phyloP scores from a whole-genome alignment of 2,329 filamentous ascomycete genomes.

The Acrocalymma vagum region DNA sequence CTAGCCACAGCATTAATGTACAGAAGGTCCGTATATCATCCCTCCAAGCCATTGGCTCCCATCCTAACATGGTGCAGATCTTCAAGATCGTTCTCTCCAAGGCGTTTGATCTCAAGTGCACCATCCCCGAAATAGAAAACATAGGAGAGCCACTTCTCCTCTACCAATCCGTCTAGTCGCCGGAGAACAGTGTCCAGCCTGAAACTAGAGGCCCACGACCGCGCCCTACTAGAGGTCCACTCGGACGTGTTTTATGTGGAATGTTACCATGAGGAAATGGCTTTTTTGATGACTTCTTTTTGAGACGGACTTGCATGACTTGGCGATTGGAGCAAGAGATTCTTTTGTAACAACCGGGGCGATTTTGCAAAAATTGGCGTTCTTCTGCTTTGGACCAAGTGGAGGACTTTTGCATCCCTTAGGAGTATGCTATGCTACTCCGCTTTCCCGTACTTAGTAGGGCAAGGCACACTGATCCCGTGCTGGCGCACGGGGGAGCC shows the following conservation, averaged over 20 bases:
- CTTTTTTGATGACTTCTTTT: slow-evolving; percentile 45
- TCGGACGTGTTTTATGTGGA: slow-evolving; percentile 28
- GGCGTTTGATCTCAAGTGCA: slow-evolving; percentile 98
- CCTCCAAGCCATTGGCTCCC: neutral
- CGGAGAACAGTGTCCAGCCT: slow-evolving; percentile 26
- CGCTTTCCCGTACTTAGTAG: slow-evolving; percentile 10
- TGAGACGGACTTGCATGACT: slow-evolving; percentile 45
- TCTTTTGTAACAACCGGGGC: slow-evolving; percentile 29
- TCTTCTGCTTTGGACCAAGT: slow-evolving; percentile 30
- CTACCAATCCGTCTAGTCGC: slow-evolving; percentile 65
- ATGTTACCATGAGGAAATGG: slow-evolving; percentile 47
- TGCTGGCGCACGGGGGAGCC: slow-evolving; percentile 21
- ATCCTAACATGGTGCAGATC: slow-evolving; percentile 69
- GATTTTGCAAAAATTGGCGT: slow-evolving; percentile 39
- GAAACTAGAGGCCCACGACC: slow-evolving; percentile 15
- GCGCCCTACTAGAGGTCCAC: slow-evolving; percentile 17
- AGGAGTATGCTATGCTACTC: slow-evolving; percentile 16
- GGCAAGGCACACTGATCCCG: slow-evolving; percentile 4
- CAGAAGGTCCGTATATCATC: slow-evolving; percentile 76
- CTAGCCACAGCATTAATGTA: slow-evolving; percentile 98
- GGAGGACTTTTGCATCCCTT: slow-evolving; percentile 16
- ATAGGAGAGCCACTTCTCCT: slow-evolving; percentile 94
- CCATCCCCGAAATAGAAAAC: slow-evolving; percentile 98
- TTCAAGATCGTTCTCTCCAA: slow-evolving; percentile 99
- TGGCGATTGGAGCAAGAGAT: slow-evolving; percentile 50